phyloP scores from a whole-genome alignment of 1,139 yeast genomes.

The Yamadazyma taylorii region DNA sequence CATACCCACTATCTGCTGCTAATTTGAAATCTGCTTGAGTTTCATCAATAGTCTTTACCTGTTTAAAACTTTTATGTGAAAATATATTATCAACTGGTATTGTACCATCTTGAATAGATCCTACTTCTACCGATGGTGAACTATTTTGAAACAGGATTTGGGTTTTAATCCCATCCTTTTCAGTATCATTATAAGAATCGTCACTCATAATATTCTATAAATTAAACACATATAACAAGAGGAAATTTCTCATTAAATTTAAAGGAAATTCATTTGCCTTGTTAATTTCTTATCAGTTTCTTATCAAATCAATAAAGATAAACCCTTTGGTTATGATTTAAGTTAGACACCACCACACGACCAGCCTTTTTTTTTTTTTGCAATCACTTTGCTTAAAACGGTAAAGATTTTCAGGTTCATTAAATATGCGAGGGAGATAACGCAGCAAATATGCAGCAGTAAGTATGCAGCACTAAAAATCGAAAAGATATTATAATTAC shows the following conservation, averaged over 20 bases:
- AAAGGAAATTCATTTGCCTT: no score
- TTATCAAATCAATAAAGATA: no score
- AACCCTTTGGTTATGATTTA: no score
- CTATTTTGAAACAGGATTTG: conserved; percentile 2
- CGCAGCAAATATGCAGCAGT: no score
- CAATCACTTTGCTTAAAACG: conserved; percentile 1
- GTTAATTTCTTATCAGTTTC: no score
- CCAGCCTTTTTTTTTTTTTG: neutral
- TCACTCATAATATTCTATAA: no score
- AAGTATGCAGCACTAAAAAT: neutral
- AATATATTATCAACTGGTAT: conserved; percentile 4
- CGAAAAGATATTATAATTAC: no score
- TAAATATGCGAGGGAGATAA: no score
- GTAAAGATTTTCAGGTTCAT: neutral
- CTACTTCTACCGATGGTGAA: neutral
- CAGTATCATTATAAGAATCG: no score
- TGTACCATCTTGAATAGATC: no score
- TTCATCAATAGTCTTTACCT: conserved; percentile 20
- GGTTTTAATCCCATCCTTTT: neutral
- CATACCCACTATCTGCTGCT: conserved; percentile 36
- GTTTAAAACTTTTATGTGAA: conserved; percentile 5
- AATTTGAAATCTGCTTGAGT: conserved; percentile 33
- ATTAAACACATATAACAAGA: no score
- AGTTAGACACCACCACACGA: neutral
- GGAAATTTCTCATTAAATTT: no score